These are phyloP conservation scores for Lecanosticta acicola DNA, from an alignment of 2,329 filamentous ascomycete species.

Conservation along the genomic window DNA sequence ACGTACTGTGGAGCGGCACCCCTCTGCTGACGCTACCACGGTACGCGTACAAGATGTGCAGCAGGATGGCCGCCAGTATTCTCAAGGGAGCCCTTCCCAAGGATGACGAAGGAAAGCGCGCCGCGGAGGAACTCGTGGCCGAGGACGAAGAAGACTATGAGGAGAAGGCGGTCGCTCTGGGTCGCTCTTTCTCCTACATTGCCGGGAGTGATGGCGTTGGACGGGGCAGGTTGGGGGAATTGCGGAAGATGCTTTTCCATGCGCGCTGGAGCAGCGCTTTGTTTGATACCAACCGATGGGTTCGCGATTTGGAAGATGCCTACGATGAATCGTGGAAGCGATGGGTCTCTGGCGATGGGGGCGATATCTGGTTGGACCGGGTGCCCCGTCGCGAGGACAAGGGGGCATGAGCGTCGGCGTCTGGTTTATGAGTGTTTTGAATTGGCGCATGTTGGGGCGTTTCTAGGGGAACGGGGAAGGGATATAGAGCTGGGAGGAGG, in stretches of 20 bases:
- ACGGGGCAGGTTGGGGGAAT: constrained; percentile 65
- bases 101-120: constrained; percentile 57
- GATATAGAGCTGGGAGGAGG: background rate
- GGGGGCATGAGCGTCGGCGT: constrained; percentile 9
- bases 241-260: constrained; percentile 76
- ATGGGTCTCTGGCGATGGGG: constrained; percentile 82
- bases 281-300: constrained; percentile 90
- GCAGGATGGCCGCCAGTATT: constrained; percentile 93
- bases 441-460: background rate
- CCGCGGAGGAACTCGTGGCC: constrained; percentile 71
- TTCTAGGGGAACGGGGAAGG: background rate
- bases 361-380: constrained; percentile 74
- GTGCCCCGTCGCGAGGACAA: constrained; percentile 14
- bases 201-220: constrained; percentile 27
- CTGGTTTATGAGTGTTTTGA: background rate
- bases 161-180: constrained; percentile 64
- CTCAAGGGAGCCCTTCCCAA: constrained; percentile 81
- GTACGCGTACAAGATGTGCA: constrained; percentile 98
- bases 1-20: constrained; percentile 93
- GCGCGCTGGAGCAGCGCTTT: constrained; percentile 79
- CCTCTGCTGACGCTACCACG: constrained; percentile 84
- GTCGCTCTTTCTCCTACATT: constrained; percentile 57
- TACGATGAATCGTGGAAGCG: constrained; percentile 83
- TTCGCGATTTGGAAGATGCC: constrained; percentile 77
- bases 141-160: constrained; percentile 78